A percentile compares a stretch with the other conserved stretches of the same genome.
Conservation (phyloP, 768 basidiomycete genomes). For the Agaricus blazei region DNA sequence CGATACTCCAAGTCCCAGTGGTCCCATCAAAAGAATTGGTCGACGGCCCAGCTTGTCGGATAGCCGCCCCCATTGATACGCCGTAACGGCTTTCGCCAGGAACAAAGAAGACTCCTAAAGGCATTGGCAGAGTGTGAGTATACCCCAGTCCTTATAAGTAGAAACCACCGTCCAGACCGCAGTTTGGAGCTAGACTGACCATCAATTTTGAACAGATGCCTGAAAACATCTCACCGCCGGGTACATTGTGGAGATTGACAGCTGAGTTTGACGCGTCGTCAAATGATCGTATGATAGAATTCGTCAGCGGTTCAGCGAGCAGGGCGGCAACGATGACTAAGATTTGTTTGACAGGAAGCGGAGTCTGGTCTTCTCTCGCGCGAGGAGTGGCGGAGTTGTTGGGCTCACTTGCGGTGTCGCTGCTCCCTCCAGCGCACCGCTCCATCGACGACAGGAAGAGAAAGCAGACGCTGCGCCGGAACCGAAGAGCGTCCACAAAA, state of each 20-base stretch:
- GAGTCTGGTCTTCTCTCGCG: conserved; percentile 19
- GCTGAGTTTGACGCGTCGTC: conserved; percentile 24
- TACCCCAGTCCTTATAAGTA: too few species aligned
- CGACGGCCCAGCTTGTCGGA: conserved; percentile 12
- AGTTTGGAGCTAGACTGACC: conserved; percentile 20
- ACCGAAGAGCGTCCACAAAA: neutral
- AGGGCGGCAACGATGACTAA: conserved; percentile 34
- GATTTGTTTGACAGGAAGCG: conserved; percentile 35
- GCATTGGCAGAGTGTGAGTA: neutral
- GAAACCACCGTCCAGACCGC: too few species aligned
- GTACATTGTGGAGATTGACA: conserved; percentile 27
- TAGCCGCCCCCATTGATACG: conserved; percentile 7
- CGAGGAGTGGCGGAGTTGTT: neutral
- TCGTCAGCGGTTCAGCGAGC: conserved; percentile 38
- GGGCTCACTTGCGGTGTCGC: neutral
- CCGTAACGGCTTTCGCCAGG: conserved; percentile 8
- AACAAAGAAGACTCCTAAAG: conserved; percentile 10
- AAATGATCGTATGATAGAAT: conserved; percentile 41
- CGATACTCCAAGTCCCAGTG: conserved; percentile 32
- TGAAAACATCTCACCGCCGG: conserved; percentile 9
- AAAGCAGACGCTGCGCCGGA: neutral
- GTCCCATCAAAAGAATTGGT: conserved; percentile 27
- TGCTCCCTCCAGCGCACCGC: too few species aligned
- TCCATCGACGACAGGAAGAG: too few species aligned
- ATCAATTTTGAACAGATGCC: conserved; percentile 43